Conservation (phyloP, 2,329 filamentous ascomycete species). For the Tolypocladium endophyticum region DNA sequence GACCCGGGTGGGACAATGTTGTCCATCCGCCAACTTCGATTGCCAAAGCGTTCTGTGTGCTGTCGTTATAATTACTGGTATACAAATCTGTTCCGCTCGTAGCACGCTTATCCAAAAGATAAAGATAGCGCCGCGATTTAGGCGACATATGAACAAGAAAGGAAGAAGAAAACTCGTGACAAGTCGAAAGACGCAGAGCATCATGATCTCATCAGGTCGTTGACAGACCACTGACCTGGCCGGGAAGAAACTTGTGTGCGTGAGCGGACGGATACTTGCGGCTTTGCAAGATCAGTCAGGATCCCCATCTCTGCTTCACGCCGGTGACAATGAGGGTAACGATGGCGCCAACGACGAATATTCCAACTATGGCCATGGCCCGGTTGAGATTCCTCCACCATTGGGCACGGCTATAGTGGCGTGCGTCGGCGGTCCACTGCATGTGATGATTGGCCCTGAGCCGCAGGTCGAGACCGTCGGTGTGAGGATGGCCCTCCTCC, state of each 20-base stretch:
- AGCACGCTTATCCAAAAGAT: not conserved
- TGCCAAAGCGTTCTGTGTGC: not conserved
- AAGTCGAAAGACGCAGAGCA: not conserved
- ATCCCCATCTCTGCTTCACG: constrained; percentile 36
- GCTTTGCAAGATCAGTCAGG: constrained; percentile 5
- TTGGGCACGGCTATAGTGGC: constrained; percentile 38
- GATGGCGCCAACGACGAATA: constrained; percentile 42
- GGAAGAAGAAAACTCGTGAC: not conserved
- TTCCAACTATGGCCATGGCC: constrained; percentile 44
- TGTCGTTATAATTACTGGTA: not conserved
- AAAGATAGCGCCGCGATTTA: not conserved
- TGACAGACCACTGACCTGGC: not conserved
- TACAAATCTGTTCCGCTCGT: not conserved
- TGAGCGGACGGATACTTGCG: not conserved
- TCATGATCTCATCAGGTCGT: not conserved
- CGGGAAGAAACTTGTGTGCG: not conserved
- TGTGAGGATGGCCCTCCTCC: constrained; percentile 33
- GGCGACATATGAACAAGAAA: not conserved
- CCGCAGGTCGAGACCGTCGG: constrained; percentile 26
- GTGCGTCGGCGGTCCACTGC: constrained; percentile 28
- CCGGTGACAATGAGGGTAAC: constrained; percentile 41
- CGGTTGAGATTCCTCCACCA: constrained; percentile 53
- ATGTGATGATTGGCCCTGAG: constrained; percentile 23
- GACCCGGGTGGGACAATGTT: not conserved
- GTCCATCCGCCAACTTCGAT: not conserved